phyloP scores from a whole-genome alignment of 257 asterid genomes.

The Solanum appendiculatum region DNA sequence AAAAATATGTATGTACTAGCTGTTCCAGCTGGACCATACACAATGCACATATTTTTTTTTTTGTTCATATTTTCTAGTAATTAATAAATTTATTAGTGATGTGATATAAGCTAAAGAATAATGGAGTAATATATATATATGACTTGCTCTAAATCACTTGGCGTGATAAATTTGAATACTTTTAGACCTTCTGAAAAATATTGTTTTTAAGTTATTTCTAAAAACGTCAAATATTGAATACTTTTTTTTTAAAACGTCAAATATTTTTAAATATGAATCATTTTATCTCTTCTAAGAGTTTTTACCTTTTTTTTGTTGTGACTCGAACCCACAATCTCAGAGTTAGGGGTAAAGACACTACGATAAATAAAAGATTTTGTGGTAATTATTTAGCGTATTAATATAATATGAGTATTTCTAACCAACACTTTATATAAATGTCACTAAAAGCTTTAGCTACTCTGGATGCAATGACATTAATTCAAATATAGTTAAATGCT shows the following conservation, averaged over 20 bases:
- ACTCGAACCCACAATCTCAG: no score
- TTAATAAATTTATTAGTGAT: not conserved
- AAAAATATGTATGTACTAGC: not conserved
- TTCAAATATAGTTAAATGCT: not conserved
- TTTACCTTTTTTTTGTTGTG: not conserved
- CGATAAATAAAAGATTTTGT: no score
- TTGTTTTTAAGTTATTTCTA: no score
- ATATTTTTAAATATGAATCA: no score
- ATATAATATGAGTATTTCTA: not conserved
- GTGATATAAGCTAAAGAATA: not conserved
- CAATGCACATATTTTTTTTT: not conserved
- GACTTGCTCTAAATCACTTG: not conserved
- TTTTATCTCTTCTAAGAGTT: not conserved
- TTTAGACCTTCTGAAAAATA: not conserved
- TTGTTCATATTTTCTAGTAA: not conserved
- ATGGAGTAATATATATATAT: not conserved
- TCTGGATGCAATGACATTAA: rapidly evolving
- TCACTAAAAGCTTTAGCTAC: not conserved
- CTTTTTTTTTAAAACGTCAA: not conserved
- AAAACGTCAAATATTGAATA: not conserved
- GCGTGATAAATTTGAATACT: not conserved
- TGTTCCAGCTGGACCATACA: not conserved
- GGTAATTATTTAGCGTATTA: no score
- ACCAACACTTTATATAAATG: not conserved
- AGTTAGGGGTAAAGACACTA: rapidly evolving